These are phyloP conservation scores for Beauveria sp. DNA, from an alignment of 2,329 filamentous ascomycete genomes.

Conservation along the genomic window DNA sequence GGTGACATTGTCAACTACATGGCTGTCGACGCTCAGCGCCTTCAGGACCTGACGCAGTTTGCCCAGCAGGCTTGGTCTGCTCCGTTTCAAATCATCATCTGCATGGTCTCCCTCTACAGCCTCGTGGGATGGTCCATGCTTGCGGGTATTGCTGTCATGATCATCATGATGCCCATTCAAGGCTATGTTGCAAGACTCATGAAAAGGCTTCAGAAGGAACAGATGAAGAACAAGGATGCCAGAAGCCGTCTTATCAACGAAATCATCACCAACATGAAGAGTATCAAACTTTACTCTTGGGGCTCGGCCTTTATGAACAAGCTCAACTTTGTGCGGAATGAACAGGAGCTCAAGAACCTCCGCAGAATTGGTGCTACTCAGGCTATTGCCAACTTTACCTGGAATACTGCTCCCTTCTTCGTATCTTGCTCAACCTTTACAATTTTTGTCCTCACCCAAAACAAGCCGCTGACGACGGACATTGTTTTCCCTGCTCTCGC, in stretches of 20 bases:
- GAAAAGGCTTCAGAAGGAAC: slow-evolving; percentile 88
- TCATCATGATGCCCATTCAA: slow-evolving; percentile 95
- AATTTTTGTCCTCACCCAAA: slow-evolving; percentile 80
- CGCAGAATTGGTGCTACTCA: slow-evolving; percentile 94
- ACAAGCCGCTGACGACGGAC: slow-evolving; percentile 78
- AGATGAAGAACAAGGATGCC: slow-evolving; percentile 99
- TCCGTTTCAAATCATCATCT: slow-evolving; percentile 90
- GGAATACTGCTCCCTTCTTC: slow-evolving; percentile 94
- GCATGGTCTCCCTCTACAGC: slow-evolving; percentile 92
- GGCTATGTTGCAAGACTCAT: slow-evolving; percentile 86
- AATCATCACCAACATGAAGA: slow-evolving; percentile 99
- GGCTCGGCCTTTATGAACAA: slow-evolving; percentile 96
- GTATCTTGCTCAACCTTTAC: slow-evolving; percentile 96
- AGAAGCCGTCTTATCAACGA: slow-evolving; percentile 91
- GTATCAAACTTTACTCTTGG: slow-evolving; percentile 98
- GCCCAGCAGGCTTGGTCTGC: slow-evolving; percentile 95
- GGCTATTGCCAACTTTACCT: slow-evolving; percentile 93
- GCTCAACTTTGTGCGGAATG: slow-evolving; percentile 91
- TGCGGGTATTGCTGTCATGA: slow-evolving; percentile 88
- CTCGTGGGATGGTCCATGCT: slow-evolving; percentile 95
- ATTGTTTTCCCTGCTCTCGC: slow-evolving; percentile 91
- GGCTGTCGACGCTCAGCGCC: slow-evolving; percentile 93
- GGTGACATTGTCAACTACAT: slow-evolving; percentile 99
- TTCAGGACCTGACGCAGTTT: slow-evolving; percentile 92
- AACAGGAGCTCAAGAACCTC: slow-evolving; percentile 88